phyloP scores from a whole-genome alignment of 345 rosid species.

The Eucalyptus regnans region DNA sequence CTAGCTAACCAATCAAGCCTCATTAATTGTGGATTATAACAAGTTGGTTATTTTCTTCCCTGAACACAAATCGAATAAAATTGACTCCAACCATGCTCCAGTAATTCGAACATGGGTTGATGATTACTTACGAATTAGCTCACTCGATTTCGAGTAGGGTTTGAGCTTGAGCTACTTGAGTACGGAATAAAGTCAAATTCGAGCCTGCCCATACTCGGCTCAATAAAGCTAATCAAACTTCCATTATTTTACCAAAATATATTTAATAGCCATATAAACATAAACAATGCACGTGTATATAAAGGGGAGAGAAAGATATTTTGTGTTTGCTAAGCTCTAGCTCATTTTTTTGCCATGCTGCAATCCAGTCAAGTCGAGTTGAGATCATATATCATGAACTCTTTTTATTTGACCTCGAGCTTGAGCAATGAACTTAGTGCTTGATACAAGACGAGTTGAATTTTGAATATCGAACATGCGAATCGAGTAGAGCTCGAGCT shows the following conservation, averaged over 20 bases:
- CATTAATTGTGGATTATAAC: neutral
- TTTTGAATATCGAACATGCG: neutral
- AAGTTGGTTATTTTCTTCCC: neutral
- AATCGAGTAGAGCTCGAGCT: neutral
- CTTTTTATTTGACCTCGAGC: fast-evolving
- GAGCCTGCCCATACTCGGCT: neutral
- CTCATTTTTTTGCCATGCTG: fast-evolving
- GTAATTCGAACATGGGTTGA: neutral
- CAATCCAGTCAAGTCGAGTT: fast-evolving
- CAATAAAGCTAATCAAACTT: neutral
- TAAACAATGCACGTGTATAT: neutral
- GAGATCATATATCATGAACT: fast-evolving
- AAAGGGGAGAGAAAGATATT: neutral
- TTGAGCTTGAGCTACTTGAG: fast-evolving
- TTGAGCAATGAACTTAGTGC: fast-evolving
- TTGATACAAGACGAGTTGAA: neutral
- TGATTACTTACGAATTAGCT: neutral
- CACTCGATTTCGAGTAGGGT: neutral
- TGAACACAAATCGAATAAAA: fast-evolving
- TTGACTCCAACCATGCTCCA: fast-evolving
- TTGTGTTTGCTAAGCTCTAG: neutral
- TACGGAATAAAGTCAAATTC: neutral
- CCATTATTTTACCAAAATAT: fast-evolving
- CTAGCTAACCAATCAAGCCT: neutral
- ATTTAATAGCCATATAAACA: fast-evolving